Base-by-base conservation (phyloP, 2,329 filamentous ascomycete species). In the Aspergillus sp. region DNA sequence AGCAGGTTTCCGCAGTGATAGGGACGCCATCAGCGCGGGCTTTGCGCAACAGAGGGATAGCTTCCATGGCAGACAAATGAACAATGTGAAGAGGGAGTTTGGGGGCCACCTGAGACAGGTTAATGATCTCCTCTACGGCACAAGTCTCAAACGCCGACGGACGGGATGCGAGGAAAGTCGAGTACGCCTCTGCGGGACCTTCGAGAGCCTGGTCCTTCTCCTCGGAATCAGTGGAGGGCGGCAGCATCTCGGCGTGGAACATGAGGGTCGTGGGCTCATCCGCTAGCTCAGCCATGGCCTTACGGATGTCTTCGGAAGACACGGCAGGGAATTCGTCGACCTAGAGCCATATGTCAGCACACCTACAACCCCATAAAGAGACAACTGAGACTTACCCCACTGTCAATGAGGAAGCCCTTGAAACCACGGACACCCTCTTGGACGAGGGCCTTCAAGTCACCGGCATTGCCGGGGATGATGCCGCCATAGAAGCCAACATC, bases 221-320 rank as follows among this genome's bases (percentile, higher is more conserved):
- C 0, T 93, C 90, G 0, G 91, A 92, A 66, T 87, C 86, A 53
- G 90, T 80, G 66, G 93, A 90, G 17, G 92, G 91, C n/a, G 94
- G 92, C 12, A 96, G 89, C 92, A 97, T 98, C 78, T 99, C 95
- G 59, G 95, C 95, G 74, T 99, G 95, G 81, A 99, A 99, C 94
- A 99, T 98, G 69, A 98, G 87, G 0, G 92, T 96, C 2, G 95
- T 98, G 17, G 91, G 85, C 57, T 89, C 85, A 68, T 91, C 87
- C 62, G 91, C 90, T 63, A 99, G 85, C 50, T 89, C 91, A 30
- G 82, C 81, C 85, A 99, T 93, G 47, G 91, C 93, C 41, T 90
- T 84, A 1, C 85, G 82, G 60, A 98, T 90, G 74, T 98, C 95
- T 13, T 79, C 76, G 1, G 91, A 84, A 0, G 90, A 90, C n/a